These are phyloP conservation scores for Coelastrella sp. DNA, from an alignment of 139 green algal species.

Conservation along the genomic window DNA sequence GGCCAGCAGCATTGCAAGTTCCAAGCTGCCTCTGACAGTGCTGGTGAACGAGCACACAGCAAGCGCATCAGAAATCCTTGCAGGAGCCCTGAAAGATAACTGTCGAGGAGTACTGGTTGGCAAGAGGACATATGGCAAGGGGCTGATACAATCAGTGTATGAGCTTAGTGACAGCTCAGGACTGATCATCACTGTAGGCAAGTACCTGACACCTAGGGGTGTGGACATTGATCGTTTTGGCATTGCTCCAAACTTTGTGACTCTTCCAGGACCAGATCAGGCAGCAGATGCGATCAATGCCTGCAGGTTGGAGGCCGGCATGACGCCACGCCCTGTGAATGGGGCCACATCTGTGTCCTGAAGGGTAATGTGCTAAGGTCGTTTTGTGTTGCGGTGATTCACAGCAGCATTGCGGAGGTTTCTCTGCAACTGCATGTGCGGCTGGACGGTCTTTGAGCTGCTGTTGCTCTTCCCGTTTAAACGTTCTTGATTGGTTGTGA, in stretches of 20 bases:
- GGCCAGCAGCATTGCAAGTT: conserved; percentile 48
- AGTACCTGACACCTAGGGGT: conserved; percentile 91
- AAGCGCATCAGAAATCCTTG: conserved; percentile 91
- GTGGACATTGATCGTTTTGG: conserved; percentile 65
- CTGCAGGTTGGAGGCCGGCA: conserved; percentile 17
- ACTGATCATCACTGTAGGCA: conserved; percentile 93
- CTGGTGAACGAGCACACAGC: conserved; percentile 92
- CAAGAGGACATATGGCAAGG: conserved; percentile 93
- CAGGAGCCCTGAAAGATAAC: conserved; percentile 95
- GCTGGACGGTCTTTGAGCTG: no score
- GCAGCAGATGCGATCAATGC: conserved; percentile 18
- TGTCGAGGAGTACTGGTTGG: conserved; percentile 92
- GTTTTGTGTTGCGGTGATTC: no score
- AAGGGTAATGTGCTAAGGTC: no score
- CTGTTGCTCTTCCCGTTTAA: no score
- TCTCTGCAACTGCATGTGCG: no score
- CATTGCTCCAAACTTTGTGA: conserved; percentile 37
- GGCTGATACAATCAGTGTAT: conserved; percentile 97
- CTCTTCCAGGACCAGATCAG: not conserved
- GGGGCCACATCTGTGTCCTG: no score
- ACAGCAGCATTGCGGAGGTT: no score
- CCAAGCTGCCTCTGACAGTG: conserved; percentile 56
- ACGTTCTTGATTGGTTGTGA: no score
- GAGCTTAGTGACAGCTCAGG: conserved; percentile 92
- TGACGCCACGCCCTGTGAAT: not conserved